A percentile compares a stretch with the other conserved stretches of the same genome.
phyloP scores from a whole-genome alignment of 768 basidiomycete species.

The Leccinum broughii region DNA sequence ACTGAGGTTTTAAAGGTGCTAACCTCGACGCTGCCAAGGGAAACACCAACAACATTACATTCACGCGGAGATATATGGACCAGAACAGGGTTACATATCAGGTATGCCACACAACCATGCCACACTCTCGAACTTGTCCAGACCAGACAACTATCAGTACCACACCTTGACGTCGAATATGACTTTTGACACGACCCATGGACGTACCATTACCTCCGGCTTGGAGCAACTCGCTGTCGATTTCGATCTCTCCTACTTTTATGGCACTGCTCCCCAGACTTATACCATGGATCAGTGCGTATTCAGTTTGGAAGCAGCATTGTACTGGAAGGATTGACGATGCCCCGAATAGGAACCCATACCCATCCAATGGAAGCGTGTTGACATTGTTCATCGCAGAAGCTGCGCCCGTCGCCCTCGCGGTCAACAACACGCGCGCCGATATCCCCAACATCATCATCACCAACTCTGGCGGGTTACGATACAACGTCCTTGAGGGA shows the following conservation, averaged over 20 bases:
- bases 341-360: conserved; percentile 47
- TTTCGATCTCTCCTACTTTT: conserved; percentile 64
- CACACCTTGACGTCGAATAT: conserved; percentile 55
- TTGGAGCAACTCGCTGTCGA: conserved; percentile 51
- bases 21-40: conserved; percentile 43
- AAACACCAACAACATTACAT: conserved; percentile 52
- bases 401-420: conserved; percentile 54
- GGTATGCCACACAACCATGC: conserved; percentile 34
- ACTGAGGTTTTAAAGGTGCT: conserved; percentile 37
- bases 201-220: conserved; percentile 54
- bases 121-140: neutral
- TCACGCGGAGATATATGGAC: conserved; percentile 75
- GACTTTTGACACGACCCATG: conserved; percentile 62
- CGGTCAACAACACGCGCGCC: conserved; percentile 63
- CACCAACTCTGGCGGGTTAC: conserved; percentile 60
- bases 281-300: conserved; percentile 65
- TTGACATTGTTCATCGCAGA: conserved; percentile 58
- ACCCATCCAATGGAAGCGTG: conserved; percentile 58
- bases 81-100: conserved; percentile 77
- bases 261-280: conserved; percentile 75
- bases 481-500: conserved; percentile 68
- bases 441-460: conserved; percentile 64
- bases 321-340: neutral
- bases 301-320: neutral
- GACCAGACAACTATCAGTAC: conserved; percentile 43